These are phyloP conservation scores for Dissophora ornata DNA, from an alignment of 192 early-diverging fungal genomes.

Conservation along the genomic window DNA sequence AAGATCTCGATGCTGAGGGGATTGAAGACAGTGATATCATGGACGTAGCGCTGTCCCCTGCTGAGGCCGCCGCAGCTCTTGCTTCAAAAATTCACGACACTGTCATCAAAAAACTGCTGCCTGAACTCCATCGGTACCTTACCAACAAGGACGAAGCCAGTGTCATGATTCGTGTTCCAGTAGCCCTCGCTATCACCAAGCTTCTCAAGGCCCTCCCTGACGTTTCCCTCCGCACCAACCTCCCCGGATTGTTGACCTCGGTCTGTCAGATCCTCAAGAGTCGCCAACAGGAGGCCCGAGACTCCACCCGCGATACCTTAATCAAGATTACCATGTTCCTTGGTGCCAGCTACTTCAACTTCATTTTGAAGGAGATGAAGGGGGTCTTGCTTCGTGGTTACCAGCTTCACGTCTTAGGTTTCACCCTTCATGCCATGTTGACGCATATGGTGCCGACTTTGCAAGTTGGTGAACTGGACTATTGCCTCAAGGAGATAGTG, in stretches of 20 bases:
- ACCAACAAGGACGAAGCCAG: conserved; percentile 79
- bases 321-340: conserved; percentile 87
- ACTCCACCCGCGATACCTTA: conserved; percentile 86
- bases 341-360: conserved; percentile 86
- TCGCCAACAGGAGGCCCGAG: conserved; percentile 85
- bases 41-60: conserved; percentile 48
- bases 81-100: conserved; percentile 72
- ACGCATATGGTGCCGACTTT: conserved; percentile 68
- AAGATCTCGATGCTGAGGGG: conserved; percentile 45
- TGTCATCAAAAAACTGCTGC: conserved; percentile 83
- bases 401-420: conserved; percentile 95
- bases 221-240: conserved; percentile 77
- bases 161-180: conserved; percentile 82
- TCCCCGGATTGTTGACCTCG: conserved; percentile 88
- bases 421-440: conserved; percentile 89
- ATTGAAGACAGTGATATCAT: conserved; percentile 54
- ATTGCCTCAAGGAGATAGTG: conserved; percentile 77
- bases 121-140: conserved; percentile 82
- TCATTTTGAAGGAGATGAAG: conserved; percentile 88
- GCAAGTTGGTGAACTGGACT: conserved; percentile 80
- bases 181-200: conserved; percentile 87
- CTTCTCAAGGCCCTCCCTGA: conserved; percentile 86
- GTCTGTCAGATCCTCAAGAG: conserved; percentile 90
- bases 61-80: conserved; percentile 43
- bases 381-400: conserved; percentile 84